Base-by-base conservation (phyloP, 768 basidiomycete species). In the Rhodosporidiobolus odoratus region DNA sequence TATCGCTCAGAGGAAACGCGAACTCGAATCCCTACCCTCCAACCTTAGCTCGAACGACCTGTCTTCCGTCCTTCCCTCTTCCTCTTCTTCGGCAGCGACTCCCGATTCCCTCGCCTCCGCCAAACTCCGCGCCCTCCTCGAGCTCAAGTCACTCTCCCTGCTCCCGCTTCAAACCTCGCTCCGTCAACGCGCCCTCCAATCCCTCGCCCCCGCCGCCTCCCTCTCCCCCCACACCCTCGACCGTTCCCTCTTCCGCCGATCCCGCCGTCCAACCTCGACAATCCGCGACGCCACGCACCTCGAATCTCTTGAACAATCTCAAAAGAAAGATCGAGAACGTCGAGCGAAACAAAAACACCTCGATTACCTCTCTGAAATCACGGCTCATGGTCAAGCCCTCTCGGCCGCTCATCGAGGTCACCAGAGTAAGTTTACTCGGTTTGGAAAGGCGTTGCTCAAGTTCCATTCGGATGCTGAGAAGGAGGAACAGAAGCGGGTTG, bases 401-500 rank as follows among this genome's bases (percentile, higher is more conserved):
- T 79, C 88, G 45, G 82, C 82, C n/a, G 86, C 83, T 38, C 89
- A 89, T 77, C 79, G 82, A 32, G 75, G 78, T 15, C 78, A 79
- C 45, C 83, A 90, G 35, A 82, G 84, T 34, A 88, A 89, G 66
- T 81, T 84, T 71, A 58, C 71, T 4, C 81, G 83, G 61, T 83
- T 99, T 30, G 89, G 91, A 59, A 86, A 87, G 71, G 84, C 89
- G 1, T 89, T 99, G 12, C 81, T 89, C 73, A 86, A 82, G 66
- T 91, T 94, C 84, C 96, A 99, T 79, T 83, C 83, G 23, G 86
- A 88, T 73, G 92, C 93, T 2, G 96, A 99, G 83, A 94, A 92
- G 83, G 95, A 98, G 80, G 96, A 99, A 80, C 91, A 94, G 85
- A 92, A 93, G 79, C 86, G 95, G 35, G 90, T 99, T 74, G 96